A percentile compares a stretch with the other conserved stretches of the same genome.
phyloP scores from a whole-genome alignment of 2,329 filamentous ascomycete genomes.

The Alternaria burnsii region DNA sequence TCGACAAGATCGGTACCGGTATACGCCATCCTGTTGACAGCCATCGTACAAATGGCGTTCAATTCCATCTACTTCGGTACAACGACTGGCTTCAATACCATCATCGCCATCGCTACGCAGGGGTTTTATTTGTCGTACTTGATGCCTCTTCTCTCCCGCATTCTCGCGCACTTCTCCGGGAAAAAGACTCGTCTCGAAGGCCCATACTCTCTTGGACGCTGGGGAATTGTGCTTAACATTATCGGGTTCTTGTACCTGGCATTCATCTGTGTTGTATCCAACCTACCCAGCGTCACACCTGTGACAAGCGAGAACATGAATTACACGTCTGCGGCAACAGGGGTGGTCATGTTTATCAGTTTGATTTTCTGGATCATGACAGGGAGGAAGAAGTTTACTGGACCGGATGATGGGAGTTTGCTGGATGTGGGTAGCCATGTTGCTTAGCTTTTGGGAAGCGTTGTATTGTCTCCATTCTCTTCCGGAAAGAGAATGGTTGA shows the following conservation, averaged over 20 bases:
- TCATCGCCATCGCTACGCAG: constrained; percentile 65
- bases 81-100: constrained; percentile 63
- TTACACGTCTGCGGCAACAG: constrained; percentile 65
- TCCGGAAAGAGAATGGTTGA: neutral
- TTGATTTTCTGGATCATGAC: constrained; percentile 62
- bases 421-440: constrained; percentile 46
- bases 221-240: constrained; percentile 57
- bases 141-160: constrained; percentile 61
- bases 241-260: constrained; percentile 62
- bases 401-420: constrained; percentile 58
- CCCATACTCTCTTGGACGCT: constrained; percentile 58
- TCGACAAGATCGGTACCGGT: constrained; percentile 60
- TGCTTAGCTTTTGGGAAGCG: neutral
- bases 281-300: constrained; percentile 61
- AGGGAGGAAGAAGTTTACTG: constrained; percentile 60
- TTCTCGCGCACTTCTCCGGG: constrained; percentile 57
- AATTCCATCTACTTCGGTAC: constrained; percentile 66
- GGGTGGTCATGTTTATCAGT: constrained; percentile 62
- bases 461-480: neutral
- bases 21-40: constrained; percentile 59
- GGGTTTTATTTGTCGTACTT: constrained; percentile 69
- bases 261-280: constrained; percentile 65
- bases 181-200: constrained; percentile 55
- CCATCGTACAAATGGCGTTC: constrained; percentile 61
- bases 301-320: constrained; percentile 67